These are phyloP conservation scores for Ascochyta pisi DNA, from an alignment of 2,329 filamentous ascomycete genomes.

Conservation along the genomic window DNA sequence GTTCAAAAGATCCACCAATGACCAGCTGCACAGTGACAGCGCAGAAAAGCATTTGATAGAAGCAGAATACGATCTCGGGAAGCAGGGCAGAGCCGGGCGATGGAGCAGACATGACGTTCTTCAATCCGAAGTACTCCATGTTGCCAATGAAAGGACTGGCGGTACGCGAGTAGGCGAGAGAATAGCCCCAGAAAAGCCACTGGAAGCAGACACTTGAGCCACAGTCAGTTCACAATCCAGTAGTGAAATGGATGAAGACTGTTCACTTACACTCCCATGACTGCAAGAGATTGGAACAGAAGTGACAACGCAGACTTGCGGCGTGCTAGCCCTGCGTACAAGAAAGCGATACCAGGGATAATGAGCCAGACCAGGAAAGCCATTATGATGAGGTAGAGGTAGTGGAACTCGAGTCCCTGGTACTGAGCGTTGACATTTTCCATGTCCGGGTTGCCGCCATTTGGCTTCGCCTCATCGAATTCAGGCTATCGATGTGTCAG, in stretches of 20 bases:
- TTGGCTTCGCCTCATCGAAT: slow-evolving; percentile 53
- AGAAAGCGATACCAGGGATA: slow-evolving; percentile 69
- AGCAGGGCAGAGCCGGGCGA: slow-evolving; percentile 63
- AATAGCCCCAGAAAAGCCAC: slow-evolving; percentile 72
- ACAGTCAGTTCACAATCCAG: background rate
- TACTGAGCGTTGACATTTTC: slow-evolving; percentile 67
- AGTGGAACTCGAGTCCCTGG: slow-evolving; percentile 65
- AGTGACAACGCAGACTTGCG: slow-evolving; percentile 68
- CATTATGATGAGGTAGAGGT: slow-evolving; percentile 66
- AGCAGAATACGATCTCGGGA: slow-evolving; percentile 70
- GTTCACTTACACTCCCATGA: slow-evolving; percentile 57
- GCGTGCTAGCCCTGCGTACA: slow-evolving; percentile 69
- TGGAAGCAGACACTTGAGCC: slow-evolving; percentile 57
- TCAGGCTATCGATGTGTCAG: slow-evolving; percentile 41
- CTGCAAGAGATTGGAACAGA: slow-evolving; percentile 68
- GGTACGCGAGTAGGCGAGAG: slow-evolving; percentile 66
- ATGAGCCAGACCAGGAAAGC: slow-evolving; percentile 70
- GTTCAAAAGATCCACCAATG: slow-evolving; percentile 68
- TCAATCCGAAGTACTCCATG: slow-evolving; percentile 67
- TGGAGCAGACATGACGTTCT: slow-evolving; percentile 66
- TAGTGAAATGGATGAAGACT: background rate
- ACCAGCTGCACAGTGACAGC: slow-evolving; percentile 69
- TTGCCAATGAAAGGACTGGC: slow-evolving; percentile 69
- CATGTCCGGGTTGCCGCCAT: slow-evolving; percentile 61
- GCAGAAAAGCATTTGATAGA: slow-evolving; percentile 71